Conservation (phyloP, 345 rosid species). For the Diplotaxis tenuifolia region DNA sequence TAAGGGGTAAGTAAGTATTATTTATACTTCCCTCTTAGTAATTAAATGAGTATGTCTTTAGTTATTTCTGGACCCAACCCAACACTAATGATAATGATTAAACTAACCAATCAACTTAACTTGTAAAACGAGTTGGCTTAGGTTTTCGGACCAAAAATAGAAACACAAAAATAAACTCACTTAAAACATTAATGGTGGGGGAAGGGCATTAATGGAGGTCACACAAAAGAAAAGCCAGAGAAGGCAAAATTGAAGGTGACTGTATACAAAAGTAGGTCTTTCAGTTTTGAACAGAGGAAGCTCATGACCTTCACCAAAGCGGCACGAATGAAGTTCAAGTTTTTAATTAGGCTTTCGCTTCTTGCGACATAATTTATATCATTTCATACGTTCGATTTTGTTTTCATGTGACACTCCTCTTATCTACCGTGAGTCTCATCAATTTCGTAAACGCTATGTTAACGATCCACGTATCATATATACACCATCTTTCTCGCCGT, state of each 20-base stretch:
- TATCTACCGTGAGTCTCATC: constrained; percentile 77
- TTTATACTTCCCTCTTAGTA: too few species aligned
- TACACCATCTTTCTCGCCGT: constrained; percentile 31
- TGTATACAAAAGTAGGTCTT: constrained; percentile 30
- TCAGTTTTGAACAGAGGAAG: constrained; percentile 34
- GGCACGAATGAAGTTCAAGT: constrained; percentile 33
- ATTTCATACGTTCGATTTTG: constrained; percentile 26
- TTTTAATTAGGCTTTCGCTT: constrained; percentile 27
- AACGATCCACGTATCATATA: constrained; percentile 13
- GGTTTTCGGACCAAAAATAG: neutral
- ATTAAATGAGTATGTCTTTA: neutral
- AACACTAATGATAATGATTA: neutral
- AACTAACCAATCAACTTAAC: neutral
- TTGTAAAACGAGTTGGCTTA: neutral
- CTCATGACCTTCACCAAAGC: constrained; percentile 36
- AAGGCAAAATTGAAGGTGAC: constrained; percentile 29
- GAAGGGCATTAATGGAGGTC: constrained; percentile 31
- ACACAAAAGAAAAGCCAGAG: constrained; percentile 30
- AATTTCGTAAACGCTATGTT: constrained; percentile 46
- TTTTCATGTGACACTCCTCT: constrained; percentile 68
- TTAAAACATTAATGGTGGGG: constrained; percentile 10
- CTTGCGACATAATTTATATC: constrained; percentile 26
- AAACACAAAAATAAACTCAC: neutral
- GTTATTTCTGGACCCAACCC: neutral
- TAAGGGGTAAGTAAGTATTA: too few species aligned